phyloP scores from a whole-genome alignment of 306 rosid genomes.

The Quercus alba region DNA sequence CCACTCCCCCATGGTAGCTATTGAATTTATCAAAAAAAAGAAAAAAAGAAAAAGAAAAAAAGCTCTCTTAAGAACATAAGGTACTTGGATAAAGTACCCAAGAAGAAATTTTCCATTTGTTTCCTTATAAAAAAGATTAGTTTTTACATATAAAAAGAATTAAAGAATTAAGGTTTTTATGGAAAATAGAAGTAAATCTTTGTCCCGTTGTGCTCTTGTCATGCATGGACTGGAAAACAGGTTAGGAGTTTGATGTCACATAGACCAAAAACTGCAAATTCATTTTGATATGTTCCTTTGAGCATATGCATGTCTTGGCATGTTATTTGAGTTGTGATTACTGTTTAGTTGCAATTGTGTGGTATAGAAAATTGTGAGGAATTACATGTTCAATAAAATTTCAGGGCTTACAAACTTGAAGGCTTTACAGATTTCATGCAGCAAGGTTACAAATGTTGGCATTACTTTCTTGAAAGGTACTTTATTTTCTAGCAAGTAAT shows the following conservation, averaged over 20 bases:
- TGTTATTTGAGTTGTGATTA: neutral
- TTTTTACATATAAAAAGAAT: too few species aligned
- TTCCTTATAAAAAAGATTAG: neutral
- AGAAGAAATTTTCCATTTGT: neutral
- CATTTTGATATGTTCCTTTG: neutral
- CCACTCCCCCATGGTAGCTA: too few species aligned
- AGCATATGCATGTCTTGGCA: neutral
- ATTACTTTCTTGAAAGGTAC: constrained; percentile 74
- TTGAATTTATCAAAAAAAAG: too few species aligned
- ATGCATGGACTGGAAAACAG: neutral
- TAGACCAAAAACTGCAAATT: neutral
- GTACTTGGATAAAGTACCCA: neutral
- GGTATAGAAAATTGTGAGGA: constrained; percentile 4
- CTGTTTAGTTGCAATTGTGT: constrained; percentile 2
- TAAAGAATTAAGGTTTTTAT: neutral
- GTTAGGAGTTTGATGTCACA: neutral
- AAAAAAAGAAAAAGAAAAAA: neutral
- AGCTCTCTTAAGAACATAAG: neutral
- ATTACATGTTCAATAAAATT: constrained; percentile 24
- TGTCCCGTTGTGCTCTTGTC: neutral
- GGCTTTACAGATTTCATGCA: constrained; percentile 72
- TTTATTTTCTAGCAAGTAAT: neutral
- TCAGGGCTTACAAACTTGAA: constrained; percentile 79
- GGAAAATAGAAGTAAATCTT: neutral
- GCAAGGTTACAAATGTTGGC: constrained; percentile 79